These are phyloP conservation scores for Exobasidium rhododendri DNA, from an alignment of 1,284 basidiomycete genomes.

Conservation along the genomic window DNA sequence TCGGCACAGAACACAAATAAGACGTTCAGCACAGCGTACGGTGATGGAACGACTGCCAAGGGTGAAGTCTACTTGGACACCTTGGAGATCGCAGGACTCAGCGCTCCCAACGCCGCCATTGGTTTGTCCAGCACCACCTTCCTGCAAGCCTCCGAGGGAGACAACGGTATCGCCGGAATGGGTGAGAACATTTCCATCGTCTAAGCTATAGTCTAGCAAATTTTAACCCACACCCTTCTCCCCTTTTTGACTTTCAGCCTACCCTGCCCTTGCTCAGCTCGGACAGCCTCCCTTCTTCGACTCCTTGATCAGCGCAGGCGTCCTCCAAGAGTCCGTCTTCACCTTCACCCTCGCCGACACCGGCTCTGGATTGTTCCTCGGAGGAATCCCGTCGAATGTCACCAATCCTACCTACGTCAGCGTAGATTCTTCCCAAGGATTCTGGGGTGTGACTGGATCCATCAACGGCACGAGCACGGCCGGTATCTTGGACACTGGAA, in stretches of 20 bases:
- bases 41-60: constrained; percentile 61
- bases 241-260: constrained; percentile 20
- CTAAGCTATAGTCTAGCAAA: no score
- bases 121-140: constrained; percentile 52
- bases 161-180: constrained; percentile 55
- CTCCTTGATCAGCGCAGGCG: constrained; percentile 23
- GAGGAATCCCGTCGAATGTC: constrained; percentile 39
- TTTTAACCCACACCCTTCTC: not conserved
- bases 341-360: constrained; percentile 60
- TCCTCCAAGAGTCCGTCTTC: constrained; percentile 57
- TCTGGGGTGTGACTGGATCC: constrained; percentile 46
- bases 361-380: constrained; percentile 63
- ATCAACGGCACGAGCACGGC: constrained; percentile 50
- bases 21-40: constrained; percentile 61
- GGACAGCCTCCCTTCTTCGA: constrained; percentile 32
- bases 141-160: constrained; percentile 32
- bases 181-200: no score
- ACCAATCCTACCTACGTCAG: constrained; percentile 56
- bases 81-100: constrained; percentile 56
- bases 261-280: constrained; percentile 27
- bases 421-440: constrained; percentile 51
- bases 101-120: constrained; percentile 51
- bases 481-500: constrained; percentile 62
- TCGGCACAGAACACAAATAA: constrained; percentile 40
- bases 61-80: constrained; percentile 63